phyloP scores from a whole-genome alignment of 768 basidiomycete species.

The Trametes villosa region DNA sequence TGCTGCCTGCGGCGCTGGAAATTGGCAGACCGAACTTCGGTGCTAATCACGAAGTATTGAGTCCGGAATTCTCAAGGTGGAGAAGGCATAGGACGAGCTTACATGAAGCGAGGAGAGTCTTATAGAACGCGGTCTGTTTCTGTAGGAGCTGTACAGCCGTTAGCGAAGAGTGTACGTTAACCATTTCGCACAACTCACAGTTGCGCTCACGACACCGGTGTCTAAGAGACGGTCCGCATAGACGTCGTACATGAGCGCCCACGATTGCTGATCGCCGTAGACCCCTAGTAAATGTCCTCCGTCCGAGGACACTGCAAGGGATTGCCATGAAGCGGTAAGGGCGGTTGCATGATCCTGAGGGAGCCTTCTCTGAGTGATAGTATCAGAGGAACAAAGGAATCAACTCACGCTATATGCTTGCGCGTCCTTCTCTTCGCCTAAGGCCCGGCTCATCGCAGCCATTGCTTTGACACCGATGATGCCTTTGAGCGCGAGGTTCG shows the following conservation, averaged over 20 bases:
- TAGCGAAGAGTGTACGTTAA: not conserved
- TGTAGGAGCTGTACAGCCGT: not conserved
- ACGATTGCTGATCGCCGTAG: conserved; percentile 15
- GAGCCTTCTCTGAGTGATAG: not conserved
- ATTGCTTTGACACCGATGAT: conserved; percentile 30
- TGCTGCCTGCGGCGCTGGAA: not conserved
- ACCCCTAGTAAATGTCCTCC: conserved; percentile 5
- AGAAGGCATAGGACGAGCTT: not conserved
- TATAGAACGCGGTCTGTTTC: conserved; percentile 11
- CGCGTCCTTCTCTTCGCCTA: conserved; percentile 15
- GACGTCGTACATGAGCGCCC: conserved; percentile 22
- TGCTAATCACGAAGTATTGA: not conserved
- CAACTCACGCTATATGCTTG: conserved; percentile 19
- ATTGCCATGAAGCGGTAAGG: conserved; percentile 10
- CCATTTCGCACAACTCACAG: not conserved
- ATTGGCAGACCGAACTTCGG: conserved; percentile 3
- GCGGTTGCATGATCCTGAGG: conserved; percentile 9
- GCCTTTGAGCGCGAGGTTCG: conserved; percentile 29
- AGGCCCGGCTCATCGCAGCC: conserved; percentile 24
- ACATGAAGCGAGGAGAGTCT: not conserved
- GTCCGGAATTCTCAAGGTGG: not conserved
- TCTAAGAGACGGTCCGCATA: conserved; percentile 21
- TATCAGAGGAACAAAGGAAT: too few relatives aligned
- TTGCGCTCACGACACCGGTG: conserved; percentile 5
- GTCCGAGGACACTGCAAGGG: conserved; percentile 8